phyloP scores from a whole-genome alignment of 2,329 filamentous ascomycete species.

The Fusarium sp. region DNA sequence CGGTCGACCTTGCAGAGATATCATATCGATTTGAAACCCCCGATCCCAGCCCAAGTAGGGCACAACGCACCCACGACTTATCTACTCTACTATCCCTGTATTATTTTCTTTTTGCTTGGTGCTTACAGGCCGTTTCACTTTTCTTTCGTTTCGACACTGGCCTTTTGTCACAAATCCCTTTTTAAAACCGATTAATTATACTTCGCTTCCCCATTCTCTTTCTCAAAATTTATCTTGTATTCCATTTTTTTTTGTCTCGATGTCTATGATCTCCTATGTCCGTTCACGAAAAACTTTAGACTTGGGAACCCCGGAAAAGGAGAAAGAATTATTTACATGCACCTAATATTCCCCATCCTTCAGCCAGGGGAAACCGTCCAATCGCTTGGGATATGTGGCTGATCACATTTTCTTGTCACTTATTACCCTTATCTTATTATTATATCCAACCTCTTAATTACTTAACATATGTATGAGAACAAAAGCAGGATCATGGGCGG shows the following conservation, averaged over 20 bases:
- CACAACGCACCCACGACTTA: slow-evolving; percentile 38
- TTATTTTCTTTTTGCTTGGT: slow-evolving; percentile 35
- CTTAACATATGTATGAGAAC: slow-evolving; percentile 30
- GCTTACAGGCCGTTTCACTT: slow-evolving; percentile 42
- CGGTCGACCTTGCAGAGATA: slow-evolving; percentile 28
- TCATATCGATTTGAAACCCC: slow-evolving; percentile 35
- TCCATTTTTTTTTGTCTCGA: slow-evolving; percentile 30
- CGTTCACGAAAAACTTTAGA: slow-evolving; percentile 45
- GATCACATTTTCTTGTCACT: slow-evolving; percentile 39
- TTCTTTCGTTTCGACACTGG: slow-evolving; percentile 32
- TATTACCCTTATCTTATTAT: slow-evolving; percentile 34
- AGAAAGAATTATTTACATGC: slow-evolving; percentile 46
- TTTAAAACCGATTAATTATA: slow-evolving; percentile 35
- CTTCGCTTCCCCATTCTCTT: slow-evolving; percentile 31
- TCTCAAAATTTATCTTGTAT: slow-evolving; percentile 33
- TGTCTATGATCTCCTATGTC: slow-evolving; percentile 47
- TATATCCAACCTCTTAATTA: slow-evolving; percentile 33
- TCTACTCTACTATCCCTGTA: slow-evolving; percentile 37
- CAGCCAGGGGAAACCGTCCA: slow-evolving; percentile 42
- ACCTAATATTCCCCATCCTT: slow-evolving; percentile 45
- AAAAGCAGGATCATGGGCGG: slow-evolving; percentile 27
- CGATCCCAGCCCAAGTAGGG: slow-evolving; percentile 39
- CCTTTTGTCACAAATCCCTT: slow-evolving; percentile 36
- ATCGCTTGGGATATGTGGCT: slow-evolving; percentile 44
- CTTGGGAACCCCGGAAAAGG: slow-evolving; percentile 44